Percentiles rank a stretch among this genome's conserved stretches.
Evolutionary conservation across 192 early-diverging fungal genomes (phyloP).

Genomic region (Spizellomyces sp.): DNA sequence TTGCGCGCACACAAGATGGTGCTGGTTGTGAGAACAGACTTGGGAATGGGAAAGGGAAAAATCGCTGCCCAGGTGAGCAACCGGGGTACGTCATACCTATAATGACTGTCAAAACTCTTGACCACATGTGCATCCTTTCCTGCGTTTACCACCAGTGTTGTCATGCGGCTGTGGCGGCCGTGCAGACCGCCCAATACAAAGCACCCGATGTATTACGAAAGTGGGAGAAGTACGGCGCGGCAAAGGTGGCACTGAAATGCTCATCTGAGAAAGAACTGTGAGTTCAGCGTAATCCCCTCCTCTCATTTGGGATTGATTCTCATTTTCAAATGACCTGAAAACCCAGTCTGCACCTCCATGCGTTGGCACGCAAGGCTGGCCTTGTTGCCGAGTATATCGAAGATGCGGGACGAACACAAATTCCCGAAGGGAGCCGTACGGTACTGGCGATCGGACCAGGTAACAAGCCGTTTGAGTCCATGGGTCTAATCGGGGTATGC

Average conservation of each 20-base stretch:
- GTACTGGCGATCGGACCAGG: constrained; percentile 95
- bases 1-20: constrained; percentile 54
- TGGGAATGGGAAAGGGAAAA: constrained; percentile 95
- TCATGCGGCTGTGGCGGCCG: constrained; percentile 80
- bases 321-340: background rate
- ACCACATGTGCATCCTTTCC: background rate
- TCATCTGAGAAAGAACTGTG: constrained; percentile 77
- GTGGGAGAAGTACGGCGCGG: constrained; percentile 83
- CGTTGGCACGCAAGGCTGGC: constrained; percentile 56
- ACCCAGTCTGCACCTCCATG: constrained; percentile 65
- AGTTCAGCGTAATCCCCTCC: constrained; percentile 31
- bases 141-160: constrained; percentile 59
- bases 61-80: constrained; percentile 76
- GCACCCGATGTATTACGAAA: constrained; percentile 31
- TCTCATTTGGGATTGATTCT: constrained; percentile 1
- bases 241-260: constrained; percentile 85
- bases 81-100: background rate
- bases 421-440: constrained; percentile 87
- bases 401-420: constrained; percentile 93
- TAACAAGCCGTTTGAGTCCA: background rate
- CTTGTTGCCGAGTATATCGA: constrained; percentile 75
- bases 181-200: constrained; percentile 40
- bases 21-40: constrained; percentile 82
- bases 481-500: background rate
- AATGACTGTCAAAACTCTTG: too few relatives aligned